Conservation (phyloP, 768 basidiomycete species). For the Lactarius indigo region DNA sequence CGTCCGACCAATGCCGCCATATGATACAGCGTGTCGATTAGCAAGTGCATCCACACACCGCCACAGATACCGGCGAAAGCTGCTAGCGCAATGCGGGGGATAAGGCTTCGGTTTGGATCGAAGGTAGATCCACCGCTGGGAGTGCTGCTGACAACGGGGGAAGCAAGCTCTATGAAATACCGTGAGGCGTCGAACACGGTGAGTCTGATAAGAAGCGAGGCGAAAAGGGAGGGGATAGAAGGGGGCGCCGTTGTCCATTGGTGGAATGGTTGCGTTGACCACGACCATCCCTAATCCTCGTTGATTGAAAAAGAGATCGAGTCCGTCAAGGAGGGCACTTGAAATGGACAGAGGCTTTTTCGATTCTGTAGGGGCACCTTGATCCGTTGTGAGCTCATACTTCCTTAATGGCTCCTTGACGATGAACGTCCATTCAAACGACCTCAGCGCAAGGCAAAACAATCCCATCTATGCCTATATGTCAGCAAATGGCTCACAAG, state of each 20-base stretch:
- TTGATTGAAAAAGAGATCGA: constrained; percentile 8
- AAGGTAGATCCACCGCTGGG: background rate
- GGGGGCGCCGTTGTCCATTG: background rate
- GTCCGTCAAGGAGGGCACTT: constrained; percentile 12
- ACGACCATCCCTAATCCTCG: constrained; percentile 10
- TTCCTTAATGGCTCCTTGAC: too few species aligned
- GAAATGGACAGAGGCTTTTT: background rate
- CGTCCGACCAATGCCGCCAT: constrained; percentile 22
- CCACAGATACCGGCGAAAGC: constrained; percentile 5
- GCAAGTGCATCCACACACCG: constrained; percentile 14
- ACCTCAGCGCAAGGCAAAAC: background rate
- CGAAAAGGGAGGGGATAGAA: background rate
- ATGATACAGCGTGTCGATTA: constrained; percentile 20
- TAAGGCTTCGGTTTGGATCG: too few species aligned
- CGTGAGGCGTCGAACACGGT: constrained; percentile 3
- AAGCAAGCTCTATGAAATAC: constrained; percentile 1
- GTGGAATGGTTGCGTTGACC: constrained; percentile 1
- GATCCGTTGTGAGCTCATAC: too few species aligned
- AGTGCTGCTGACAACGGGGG: background rate
- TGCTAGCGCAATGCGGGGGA: background rate
- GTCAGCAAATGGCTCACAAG: background rate
- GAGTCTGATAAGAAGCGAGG: background rate
- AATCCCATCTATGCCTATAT: background rate
- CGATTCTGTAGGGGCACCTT: background rate
- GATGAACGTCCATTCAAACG: background rate